A percentile compares a stretch with the other conserved stretches of the same genome.
These are phyloP conservation scores for Aspergillus pseudoterreus DNA, from an alignment of 2,329 filamentous ascomycete genomes.

Conservation along the genomic window DNA sequence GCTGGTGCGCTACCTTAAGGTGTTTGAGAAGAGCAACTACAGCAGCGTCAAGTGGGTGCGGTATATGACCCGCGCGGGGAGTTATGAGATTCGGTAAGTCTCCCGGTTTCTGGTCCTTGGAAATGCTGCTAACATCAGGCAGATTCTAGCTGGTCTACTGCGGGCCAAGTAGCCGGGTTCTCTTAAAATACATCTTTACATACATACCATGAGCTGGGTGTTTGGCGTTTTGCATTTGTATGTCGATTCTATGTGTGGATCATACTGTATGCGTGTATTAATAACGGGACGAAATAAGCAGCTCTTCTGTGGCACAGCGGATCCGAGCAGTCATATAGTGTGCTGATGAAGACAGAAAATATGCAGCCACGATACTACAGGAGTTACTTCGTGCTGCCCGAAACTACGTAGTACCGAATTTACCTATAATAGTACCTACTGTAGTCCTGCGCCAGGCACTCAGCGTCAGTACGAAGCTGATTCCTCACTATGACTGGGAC, in stretches of 20 bases:
- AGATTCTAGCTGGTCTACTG: slow-evolving; percentile 17
- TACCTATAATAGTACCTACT: too few species aligned
- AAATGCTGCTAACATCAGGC: slow-evolving; percentile 1
- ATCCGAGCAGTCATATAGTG: too few species aligned
- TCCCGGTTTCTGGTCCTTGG: not conserved
- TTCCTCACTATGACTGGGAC: too few species aligned
- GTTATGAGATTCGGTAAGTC: slow-evolving; percentile 85
- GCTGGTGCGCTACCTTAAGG: slow-evolving; percentile 90
- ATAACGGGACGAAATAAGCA: too few species aligned
- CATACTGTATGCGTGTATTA: not conserved
- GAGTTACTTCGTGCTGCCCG: too few species aligned
- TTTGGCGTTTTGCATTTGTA: slow-evolving; percentile 21
- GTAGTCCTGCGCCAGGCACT: too few species aligned
- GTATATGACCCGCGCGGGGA: slow-evolving; percentile 97
- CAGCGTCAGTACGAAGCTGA: too few species aligned
- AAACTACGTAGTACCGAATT: too few species aligned
- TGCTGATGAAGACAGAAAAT: too few species aligned
- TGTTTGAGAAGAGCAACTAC: slow-evolving; percentile 99
- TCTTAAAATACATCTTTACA: not conserved
- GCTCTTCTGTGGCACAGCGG: too few species aligned
- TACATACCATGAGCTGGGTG: slow-evolving; percentile 20
- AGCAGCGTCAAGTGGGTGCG: slow-evolving; percentile 98
- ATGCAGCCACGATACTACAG: too few species aligned
- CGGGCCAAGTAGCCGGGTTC: slow-evolving; percentile 7
- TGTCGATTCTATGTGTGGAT: not conserved